Conservation (phyloP, 768 basidiomycete species). For the Panaeolus cyanescens region DNA sequence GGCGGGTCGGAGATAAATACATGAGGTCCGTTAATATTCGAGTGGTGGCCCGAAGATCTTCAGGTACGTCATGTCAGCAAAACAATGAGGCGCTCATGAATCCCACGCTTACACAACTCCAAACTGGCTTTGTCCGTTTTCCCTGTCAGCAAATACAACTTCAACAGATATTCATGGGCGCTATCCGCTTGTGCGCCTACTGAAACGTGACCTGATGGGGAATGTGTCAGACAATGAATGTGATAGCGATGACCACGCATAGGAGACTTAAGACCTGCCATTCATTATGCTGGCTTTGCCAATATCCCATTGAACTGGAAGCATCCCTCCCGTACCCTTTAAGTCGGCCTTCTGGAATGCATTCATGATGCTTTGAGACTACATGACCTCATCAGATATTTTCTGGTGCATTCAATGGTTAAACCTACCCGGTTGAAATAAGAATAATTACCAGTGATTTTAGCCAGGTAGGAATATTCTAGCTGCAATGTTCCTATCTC, state of each 20-base stretch:
- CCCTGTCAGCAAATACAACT: conserved; percentile 69
- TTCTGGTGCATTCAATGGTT: background rate
- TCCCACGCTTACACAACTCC: conserved; percentile 59
- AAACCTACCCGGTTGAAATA: conserved; percentile 57
- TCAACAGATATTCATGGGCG: conserved; percentile 77
- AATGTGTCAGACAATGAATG: background rate
- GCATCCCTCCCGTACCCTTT: conserved; percentile 56
- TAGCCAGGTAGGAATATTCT: conserved; percentile 84
- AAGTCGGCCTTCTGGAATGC: conserved; percentile 50
- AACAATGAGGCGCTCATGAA: background rate
- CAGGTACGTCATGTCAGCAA: background rate
- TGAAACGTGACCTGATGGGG: conserved; percentile 43
- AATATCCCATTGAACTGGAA: conserved; percentile 61
- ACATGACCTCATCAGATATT: background rate
- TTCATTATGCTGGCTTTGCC: conserved; percentile 39
- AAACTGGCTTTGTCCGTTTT: conserved; percentile 60
- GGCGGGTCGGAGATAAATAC: conserved; percentile 65
- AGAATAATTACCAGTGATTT: conserved; percentile 68
- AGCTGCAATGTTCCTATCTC: conserved; percentile 84
- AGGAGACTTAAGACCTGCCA: too few species aligned
- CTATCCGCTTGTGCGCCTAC: conserved; percentile 74
- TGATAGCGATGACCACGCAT: conserved; percentile 17
- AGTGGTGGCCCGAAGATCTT: conserved; percentile 64
- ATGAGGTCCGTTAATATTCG: conserved; percentile 65
- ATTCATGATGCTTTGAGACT: conserved; percentile 43